These are phyloP conservation scores for Citrus glauca DNA, from an alignment of 345 rosid species.

Conservation along the genomic window DNA sequence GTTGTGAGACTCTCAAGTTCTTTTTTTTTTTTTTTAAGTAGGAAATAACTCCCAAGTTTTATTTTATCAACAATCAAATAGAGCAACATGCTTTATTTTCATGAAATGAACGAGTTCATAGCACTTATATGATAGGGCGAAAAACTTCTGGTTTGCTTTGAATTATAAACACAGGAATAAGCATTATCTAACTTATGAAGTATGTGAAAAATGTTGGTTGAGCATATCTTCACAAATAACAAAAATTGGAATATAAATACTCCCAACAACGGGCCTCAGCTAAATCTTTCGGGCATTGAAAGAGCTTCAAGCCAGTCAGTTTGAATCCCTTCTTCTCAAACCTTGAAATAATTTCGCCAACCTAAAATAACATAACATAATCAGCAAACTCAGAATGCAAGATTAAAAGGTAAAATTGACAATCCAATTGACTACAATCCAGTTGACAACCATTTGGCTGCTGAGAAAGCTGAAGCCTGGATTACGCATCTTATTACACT, in stretches of 20 bases:
- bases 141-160: neutral
- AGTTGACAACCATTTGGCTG: neutral
- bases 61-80: neutral
- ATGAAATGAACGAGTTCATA: neutral
- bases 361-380: conserved; percentile 39
- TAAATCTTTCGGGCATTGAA: conserved; percentile 74
- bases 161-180: neutral
- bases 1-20: too few relatives aligned
- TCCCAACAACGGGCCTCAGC: conserved; percentile 63
- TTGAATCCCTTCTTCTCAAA: conserved; percentile 96
- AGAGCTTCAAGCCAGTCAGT: conserved; percentile 80
- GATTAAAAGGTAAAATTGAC: neutral
- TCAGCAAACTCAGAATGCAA: conserved; percentile 1
- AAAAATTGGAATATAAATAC: neutral
- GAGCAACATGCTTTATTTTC: neutral
- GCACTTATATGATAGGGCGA: neutral
- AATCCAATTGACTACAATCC: neutral
- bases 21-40: too few relatives aligned
- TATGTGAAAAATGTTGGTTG: neutral
- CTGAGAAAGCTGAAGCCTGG: neutral
- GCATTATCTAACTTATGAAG: neutral
- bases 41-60: neutral
- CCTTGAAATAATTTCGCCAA: conserved; percentile 91
- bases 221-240: neutral
- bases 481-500: neutral